Evolutionary conservation across 1,139 yeast species (phyloP).

Genomic region (Eremothecium sinecaudum): DNA sequence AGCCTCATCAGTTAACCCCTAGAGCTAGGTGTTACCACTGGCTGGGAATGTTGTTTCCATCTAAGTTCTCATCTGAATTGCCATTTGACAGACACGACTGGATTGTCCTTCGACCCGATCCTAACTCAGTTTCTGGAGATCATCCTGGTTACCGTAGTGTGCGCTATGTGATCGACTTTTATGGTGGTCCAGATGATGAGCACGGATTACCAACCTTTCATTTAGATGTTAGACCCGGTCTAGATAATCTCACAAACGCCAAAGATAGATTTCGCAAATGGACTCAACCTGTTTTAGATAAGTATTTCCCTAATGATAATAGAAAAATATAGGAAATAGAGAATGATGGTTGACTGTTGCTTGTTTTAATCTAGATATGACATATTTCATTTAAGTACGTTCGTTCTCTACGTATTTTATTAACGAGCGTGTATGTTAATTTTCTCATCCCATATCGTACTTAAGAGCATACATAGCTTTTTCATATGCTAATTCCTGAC

Average conservation of each 20-base stretch:
- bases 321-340: no score
- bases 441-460: no score
- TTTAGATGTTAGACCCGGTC: slow-evolving; percentile 91
- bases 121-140: slow-evolving; percentile 23
- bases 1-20: slow-evolving; percentile 84
- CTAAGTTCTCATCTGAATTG: slow-evolving; percentile 60
- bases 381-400: no score
- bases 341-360: no score
- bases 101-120: slow-evolving; percentile 68
- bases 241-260: slow-evolving; percentile 58
- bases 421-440: no score
- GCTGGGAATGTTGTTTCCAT: slow-evolving; percentile 65
- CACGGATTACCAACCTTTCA: slow-evolving; percentile 85
- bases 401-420: no score
- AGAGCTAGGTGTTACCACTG: slow-evolving; percentile 64
- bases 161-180: slow-evolving; percentile 91
- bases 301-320: slow-evolving; percentile 11
- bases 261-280: slow-evolving; percentile 55
- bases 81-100: slow-evolving; percentile 99
- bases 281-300: slow-evolving; percentile 34
- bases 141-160: slow-evolving; percentile 50
- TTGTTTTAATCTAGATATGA: no score
- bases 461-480: no score
- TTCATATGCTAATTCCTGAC: no score
- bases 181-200: slow-evolving; percentile 86